Evolutionary conservation across 2,329 filamentous ascomycete species (phyloP).

Genomic region (Fusarium pininemorale): DNA sequence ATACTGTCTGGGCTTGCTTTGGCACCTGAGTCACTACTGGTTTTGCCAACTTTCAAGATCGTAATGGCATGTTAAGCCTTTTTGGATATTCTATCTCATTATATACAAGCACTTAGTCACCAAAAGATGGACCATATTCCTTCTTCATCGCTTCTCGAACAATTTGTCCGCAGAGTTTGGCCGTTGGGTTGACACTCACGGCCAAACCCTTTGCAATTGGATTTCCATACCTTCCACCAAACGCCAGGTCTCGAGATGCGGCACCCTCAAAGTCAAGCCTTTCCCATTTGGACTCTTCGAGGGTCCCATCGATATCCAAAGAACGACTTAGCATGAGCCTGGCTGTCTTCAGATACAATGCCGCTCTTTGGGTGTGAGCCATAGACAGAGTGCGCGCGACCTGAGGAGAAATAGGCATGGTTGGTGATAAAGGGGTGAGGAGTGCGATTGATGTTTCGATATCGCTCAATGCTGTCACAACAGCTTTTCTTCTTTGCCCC

Average conservation of each 20-base stretch:
- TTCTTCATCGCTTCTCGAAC: conserved; percentile 75
- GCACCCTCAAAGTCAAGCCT: conserved; percentile 68
- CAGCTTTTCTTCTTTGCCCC: conserved; percentile 52
- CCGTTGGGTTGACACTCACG: conserved; percentile 72
- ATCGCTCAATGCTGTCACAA: conserved; percentile 58
- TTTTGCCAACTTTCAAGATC: neutral
- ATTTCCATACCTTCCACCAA: conserved; percentile 72
- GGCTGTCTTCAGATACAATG: conserved; percentile 68
- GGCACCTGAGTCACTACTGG: neutral
- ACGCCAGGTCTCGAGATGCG: conserved; percentile 69
- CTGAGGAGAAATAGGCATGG: conserved; percentile 67
- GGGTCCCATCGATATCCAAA: conserved; percentile 50
- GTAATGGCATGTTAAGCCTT: neutral
- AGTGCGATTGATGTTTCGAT: conserved; percentile 67
- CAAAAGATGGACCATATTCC: conserved; percentile 67
- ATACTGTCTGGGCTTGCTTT: neutral
- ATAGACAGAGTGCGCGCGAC: conserved; percentile 73
- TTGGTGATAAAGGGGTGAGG: conserved; percentile 62
- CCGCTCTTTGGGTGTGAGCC: conserved; percentile 76
- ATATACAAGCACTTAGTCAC: conserved; percentile 41
- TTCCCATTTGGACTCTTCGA: conserved; percentile 60
- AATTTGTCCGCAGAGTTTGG: conserved; percentile 75
- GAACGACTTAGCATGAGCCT: conserved; percentile 55
- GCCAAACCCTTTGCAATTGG: conserved; percentile 71
- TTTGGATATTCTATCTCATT: conserved; percentile 6